Conservation (phyloP, 495 filamentous ascomycete genomes). For the Neurospora sp. region DNA sequence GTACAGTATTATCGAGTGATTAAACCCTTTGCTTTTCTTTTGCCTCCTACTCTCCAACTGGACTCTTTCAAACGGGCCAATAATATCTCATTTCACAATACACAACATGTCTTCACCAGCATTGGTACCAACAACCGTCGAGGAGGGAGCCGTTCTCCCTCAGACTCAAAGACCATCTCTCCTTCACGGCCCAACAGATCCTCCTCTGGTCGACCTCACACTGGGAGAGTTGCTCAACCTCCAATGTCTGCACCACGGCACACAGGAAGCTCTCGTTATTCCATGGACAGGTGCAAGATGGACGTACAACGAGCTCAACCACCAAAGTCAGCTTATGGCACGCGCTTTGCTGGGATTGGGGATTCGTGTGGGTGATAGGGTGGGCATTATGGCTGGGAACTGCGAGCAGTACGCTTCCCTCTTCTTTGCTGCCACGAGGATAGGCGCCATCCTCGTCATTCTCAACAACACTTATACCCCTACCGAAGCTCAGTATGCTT, state of each 20-base stretch:
- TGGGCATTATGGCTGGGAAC: constrained; percentile 64
- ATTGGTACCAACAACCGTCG: constrained; percentile 6
- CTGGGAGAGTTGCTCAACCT: constrained; percentile 52
- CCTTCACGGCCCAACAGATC: constrained; percentile 49
- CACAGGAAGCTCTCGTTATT: constrained; percentile 51
- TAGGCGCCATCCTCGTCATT: constrained; percentile 60
- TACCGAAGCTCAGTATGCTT: constrained; percentile 49
- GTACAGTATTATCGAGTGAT: background rate
- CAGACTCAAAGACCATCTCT: constrained; percentile 36
- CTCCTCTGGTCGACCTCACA: constrained; percentile 50
- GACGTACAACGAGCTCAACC: constrained; percentile 55
- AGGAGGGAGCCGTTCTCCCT: constrained; percentile 16
- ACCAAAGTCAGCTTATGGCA: constrained; percentile 49
- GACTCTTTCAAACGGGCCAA: background rate
- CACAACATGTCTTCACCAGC: constrained; percentile 10
- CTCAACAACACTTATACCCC: constrained; percentile 65
- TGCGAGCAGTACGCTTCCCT: constrained; percentile 60
- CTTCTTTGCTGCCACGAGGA: constrained; percentile 56
- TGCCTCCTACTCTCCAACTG: background rate
- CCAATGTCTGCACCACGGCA: constrained; percentile 50
- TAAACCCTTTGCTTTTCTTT: background rate
- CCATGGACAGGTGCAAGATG: constrained; percentile 57
- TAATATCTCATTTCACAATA: background rate
- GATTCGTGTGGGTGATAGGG: constrained; percentile 51
- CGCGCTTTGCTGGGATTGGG: constrained; percentile 49